Conservation (phyloP, 1,139 yeast species). For the Arxiozyma bovina region DNA sequence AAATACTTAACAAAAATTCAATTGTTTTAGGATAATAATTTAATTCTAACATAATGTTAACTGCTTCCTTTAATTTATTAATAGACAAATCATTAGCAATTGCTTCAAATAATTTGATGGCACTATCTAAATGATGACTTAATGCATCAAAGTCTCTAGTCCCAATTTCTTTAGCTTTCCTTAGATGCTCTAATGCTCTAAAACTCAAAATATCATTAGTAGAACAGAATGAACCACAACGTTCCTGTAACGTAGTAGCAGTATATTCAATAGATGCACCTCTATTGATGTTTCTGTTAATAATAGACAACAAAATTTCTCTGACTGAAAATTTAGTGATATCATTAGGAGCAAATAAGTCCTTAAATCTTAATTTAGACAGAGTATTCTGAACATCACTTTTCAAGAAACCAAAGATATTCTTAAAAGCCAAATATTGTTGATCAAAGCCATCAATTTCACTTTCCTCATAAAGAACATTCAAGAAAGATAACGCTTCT, state of each 20-base stretch:
- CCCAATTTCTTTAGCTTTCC: conserved; percentile 75
- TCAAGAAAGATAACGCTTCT: conserved; percentile 82
- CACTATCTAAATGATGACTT: conserved; percentile 59
- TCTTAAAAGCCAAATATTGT: conserved; percentile 42
- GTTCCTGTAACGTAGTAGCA: conserved; percentile 78
- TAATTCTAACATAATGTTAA: conserved; percentile 66
- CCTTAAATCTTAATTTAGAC: conserved; percentile 58
- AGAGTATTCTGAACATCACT: conserved; percentile 60
- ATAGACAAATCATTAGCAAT: conserved; percentile 71
- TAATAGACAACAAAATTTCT: conserved; percentile 80
- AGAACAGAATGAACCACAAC: conserved; percentile 93
- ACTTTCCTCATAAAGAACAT: conserved; percentile 73
- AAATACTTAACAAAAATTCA: conserved; percentile 69
- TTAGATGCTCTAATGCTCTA: conserved; percentile 86
- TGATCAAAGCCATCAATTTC: conserved; percentile 35
- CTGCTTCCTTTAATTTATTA: conserved; percentile 76
- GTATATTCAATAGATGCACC: conserved; percentile 93
- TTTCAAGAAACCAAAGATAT: conserved; percentile 62
- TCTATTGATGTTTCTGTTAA: conserved; percentile 75
- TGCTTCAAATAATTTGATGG: conserved; percentile 67
- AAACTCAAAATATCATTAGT: conserved; percentile 88
- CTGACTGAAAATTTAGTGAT: conserved; percentile 62
- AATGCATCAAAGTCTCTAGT: conserved; percentile 61
- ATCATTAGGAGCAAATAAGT: conserved; percentile 61
- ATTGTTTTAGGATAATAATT: conserved; percentile 82